Base-by-base conservation (phyloP, 208 protist genomes). In the Kentomonas sorsogonicus region DNA sequence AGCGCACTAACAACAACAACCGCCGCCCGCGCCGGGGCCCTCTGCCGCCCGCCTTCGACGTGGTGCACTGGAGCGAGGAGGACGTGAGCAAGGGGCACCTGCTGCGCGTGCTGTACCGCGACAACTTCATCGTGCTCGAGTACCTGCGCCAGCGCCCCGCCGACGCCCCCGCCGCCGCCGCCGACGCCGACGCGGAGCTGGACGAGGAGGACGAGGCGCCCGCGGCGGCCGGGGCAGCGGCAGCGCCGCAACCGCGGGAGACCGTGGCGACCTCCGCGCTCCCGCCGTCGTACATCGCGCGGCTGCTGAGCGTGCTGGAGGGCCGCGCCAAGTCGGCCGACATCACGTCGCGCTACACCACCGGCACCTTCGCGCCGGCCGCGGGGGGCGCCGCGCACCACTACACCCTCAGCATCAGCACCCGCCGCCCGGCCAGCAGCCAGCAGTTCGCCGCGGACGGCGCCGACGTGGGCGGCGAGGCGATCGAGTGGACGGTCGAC, bases 41-140 rank as follows among this genome's bases (percentile, higher is more conserved):
- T 18, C 53, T 88, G 25, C 77, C 82, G 11, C 86, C 86, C 6
- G 86, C 86, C 22, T 93, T 93, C 60, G 86, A 93, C 51, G 53
- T 93, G 58, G 81, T 91, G 26, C 86, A 91, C 67, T 93, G 86
- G 86, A 83, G 89, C 55, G 83, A 93, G 43, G 72, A 73, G 11
- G 66, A 93, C 52, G 65, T 83, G 23, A 58, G 48, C 27, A 54
- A 69, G 40, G 86, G 86, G 1, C 68, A 89, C 62, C 71, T 90
- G 20, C 66, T 93, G 30, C 86, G 86, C 30, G 75, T 93, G 29
- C 50, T 84, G 38, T 72, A 93, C 66, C 82, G 80, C 43, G 81
- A 89, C 52, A 83, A 66, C 53, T 85, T 77, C 56, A 79, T 93
- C 44, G 77, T 86, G 2, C 73, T 93, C 16, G 80, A 89, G 47